Base-by-base conservation (phyloP, 352 stramenopile genomes). In the Phytophthora sansomeana region DNA sequence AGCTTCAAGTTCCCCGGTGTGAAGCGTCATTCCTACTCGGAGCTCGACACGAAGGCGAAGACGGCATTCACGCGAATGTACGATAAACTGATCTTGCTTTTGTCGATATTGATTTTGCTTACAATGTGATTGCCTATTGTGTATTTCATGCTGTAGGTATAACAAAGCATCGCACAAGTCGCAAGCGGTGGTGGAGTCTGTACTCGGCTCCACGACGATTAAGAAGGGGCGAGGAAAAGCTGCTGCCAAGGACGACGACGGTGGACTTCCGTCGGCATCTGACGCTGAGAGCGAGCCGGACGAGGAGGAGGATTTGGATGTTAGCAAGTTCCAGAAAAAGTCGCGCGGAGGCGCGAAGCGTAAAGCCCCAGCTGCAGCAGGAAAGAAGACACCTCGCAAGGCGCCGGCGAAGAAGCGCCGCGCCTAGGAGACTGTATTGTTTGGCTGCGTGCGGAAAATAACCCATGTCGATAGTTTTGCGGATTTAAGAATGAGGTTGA, bases 81-180 rank as follows among this genome's bases (percentile, higher is more conserved):
- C 69, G 79, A 67, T 48, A 21, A 4, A 19, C 32, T 41, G 6
- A 11, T 54, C 36, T 35, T 51, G 19, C 11, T 55, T 51, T 9
- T 44, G 21, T 26, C 21, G 21, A 16, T 11, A 17, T 1, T 26
- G 11, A n/a, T n/a, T n/a, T n/a, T n/a, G n/a, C n/a, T n/a, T n/a
- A n/a, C n/a, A n/a, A n/a, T n/a, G n/a, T n/a, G n/a, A n/a, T n/a
- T n/a, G n/a, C n/a, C n/a, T n/a, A n/a, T n/a, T n/a, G n/a, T n/a
- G n/a, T n/a, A n/a, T n/a, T n/a, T 56, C 11, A 35, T 63, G 21
- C 17, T 53, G 4, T 53, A 84, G 80, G 58, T 98, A 98, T 77
- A 99, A 99, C 84, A 87, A 96, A 67, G 79, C 76, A 17, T 81
- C 73, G 10, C 96, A 99, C 77, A 98, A 91, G 52, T 97, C 93